Evolutionary conservation across 2,329 filamentous ascomycete species (phyloP).

Genomic region (Verticillium nonalfalfae): DNA sequence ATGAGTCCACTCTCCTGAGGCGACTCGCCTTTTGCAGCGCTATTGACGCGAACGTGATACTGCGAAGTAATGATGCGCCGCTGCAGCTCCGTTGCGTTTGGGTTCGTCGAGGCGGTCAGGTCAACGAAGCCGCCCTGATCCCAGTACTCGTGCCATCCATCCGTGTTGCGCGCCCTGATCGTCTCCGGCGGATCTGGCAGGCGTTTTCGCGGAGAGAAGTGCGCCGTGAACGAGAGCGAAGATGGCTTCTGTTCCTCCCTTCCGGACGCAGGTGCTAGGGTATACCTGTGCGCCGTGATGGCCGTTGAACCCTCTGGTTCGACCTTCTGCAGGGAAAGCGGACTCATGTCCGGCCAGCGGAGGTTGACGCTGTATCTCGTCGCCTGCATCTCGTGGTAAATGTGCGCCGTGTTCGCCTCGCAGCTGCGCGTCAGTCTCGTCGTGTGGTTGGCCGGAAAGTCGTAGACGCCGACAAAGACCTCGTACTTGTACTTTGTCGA

Average conservation of each 20-base stretch:
- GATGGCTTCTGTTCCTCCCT: not conserved
- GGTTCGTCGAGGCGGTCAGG: constrained; percentile 25
- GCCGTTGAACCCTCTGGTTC: constrained; percentile 16
- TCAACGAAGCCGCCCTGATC: constrained; percentile 33
- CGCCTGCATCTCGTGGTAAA: constrained; percentile 26
- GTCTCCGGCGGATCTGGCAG: constrained; percentile 15
- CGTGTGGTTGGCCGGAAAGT: constrained; percentile 30
- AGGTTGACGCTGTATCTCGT: constrained; percentile 32
- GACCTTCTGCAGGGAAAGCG: constrained; percentile 8
- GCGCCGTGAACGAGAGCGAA: constrained; percentile 22
- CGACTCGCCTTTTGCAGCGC: constrained; percentile 25
- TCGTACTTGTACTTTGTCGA: constrained; percentile 35
- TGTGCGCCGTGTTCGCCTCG: constrained; percentile 17
- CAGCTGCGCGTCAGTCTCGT: constrained; percentile 18
- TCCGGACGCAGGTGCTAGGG: constrained; percentile 13
- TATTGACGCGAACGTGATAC: constrained; percentile 35
- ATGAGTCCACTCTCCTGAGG: constrained; percentile 31
- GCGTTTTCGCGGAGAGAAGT: constrained; percentile 22
- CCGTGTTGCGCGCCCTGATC: constrained; percentile 16
- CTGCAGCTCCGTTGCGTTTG: constrained; percentile 32
- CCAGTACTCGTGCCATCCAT: constrained; percentile 29
- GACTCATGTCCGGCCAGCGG: constrained; percentile 18
- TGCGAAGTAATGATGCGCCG: constrained; percentile 35
- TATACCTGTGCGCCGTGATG: constrained; percentile 24
- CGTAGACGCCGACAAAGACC: constrained; percentile 32